Percentiles rank a stretch among this genome's conserved stretches.
phyloP scores from a whole-genome alignment of 73 alveolate genomes.

The Tetrahymena borealis region DNA sequence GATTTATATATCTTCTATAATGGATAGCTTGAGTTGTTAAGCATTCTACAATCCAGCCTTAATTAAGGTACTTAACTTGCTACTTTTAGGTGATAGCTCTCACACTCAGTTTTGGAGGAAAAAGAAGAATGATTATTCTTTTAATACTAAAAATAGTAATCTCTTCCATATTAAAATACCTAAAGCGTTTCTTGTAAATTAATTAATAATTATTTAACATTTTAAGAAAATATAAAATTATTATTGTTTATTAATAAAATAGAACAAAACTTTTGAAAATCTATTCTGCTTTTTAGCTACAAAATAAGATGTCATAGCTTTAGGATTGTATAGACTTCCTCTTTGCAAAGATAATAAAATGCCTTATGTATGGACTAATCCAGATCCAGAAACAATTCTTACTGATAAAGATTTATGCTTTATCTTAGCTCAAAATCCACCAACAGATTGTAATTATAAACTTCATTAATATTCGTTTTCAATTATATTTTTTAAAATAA shows the following conservation, averaged over 20 bases:
- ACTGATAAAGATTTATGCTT: conserved; percentile 78
- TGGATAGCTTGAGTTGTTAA: conserved; percentile 88
- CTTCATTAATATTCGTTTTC: not conserved
- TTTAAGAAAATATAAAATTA: not conserved
- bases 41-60: conserved; percentile 90
- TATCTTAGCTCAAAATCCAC: conserved; percentile 70
- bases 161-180: conserved; percentile 2
- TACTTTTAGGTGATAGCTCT: conserved; percentile 77
- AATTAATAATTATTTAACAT: too few relatives aligned
- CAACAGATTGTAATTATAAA: conserved; percentile 18
- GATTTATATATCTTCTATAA: conserved; percentile 81
- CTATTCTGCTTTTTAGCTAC: conserved; percentile 50
- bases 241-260: not conserved
- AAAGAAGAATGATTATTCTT: conserved; percentile 6
- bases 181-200: not conserved
- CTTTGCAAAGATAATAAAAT: conserved; percentile 53
- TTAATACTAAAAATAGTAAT: not conserved
- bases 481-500: not conserved
- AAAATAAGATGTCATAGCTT: conserved; percentile 52
- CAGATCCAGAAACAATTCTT: conserved; percentile 61
- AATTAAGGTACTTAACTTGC: conserved; percentile 73
- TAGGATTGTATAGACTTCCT: conserved; percentile 58
- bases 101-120: not conserved
- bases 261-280: conserved; percentile 47
- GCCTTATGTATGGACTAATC: conserved; percentile 91